Conservation (phyloP, 2,329 filamentous ascomycete species). For the Orbilia blumenaviensis region DNA sequence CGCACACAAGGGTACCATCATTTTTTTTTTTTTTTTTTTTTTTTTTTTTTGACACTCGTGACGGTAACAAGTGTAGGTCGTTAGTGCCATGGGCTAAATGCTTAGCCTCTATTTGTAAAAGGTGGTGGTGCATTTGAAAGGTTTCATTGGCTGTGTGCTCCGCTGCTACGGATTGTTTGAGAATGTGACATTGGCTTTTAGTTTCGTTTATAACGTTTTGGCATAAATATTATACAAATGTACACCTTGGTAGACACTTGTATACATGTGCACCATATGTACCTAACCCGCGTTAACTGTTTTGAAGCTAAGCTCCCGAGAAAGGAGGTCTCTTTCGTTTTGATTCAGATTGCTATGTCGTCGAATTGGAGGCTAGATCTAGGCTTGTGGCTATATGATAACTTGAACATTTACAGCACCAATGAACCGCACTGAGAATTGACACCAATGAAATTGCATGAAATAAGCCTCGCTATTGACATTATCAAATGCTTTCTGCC, state of each 20-base stretch:
- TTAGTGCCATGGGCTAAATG: not conserved
- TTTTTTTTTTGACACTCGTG: not conserved
- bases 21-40: not conserved
- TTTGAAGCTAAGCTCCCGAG: too few species aligned
- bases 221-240: not conserved
- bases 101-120: not conserved
- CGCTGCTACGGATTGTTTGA: not conserved
- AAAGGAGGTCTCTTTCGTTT: too few species aligned
- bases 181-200: not conserved
- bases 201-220: not conserved
- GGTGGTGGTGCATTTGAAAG: not conserved
- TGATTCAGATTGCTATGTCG: too few species aligned
- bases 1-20: constrained; percentile 34
- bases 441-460: too few species aligned
- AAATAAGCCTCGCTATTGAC: too few species aligned
- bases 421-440: too few species aligned
- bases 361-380: too few species aligned
- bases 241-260: not conserved
- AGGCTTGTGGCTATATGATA: too few species aligned
- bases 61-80: constrained; percentile 26
- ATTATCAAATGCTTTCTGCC: too few species aligned
- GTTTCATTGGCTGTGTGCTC: not conserved
- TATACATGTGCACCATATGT: not conserved
- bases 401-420: too few species aligned
- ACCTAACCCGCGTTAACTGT: too few species aligned